Evolutionary conservation across 495 filamentous ascomycete species (phyloP).

Genomic region (Penicillium parvum): DNA sequence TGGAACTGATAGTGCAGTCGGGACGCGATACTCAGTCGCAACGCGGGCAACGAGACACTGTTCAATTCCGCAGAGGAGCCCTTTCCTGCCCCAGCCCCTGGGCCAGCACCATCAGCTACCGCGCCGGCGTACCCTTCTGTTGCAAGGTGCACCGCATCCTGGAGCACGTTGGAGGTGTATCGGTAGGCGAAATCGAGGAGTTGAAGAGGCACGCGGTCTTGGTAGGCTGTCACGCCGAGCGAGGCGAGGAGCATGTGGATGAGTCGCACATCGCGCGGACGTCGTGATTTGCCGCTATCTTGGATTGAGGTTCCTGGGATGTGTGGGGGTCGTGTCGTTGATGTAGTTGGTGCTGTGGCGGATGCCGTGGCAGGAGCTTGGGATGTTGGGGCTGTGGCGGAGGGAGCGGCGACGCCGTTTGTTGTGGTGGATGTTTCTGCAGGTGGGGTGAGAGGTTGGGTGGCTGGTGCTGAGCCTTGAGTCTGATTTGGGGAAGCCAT

Average conservation of each 20-base stretch:
- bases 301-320: conserved; percentile 51
- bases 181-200: conserved; percentile 97
- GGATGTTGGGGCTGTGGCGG: conserved; percentile 17
- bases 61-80: conserved; percentile 31
- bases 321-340: conserved; percentile 34
- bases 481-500: conserved; percentile 44
- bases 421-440: conserved; percentile 34
- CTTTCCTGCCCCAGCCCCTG: conserved; percentile 19
- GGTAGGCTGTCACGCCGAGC: conserved; percentile 83
- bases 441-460: conserved; percentile 44
- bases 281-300: conserved; percentile 61
- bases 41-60: conserved; percentile 49
- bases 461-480: conserved; percentile 30
- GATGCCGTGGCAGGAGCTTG: conserved; percentile 13
- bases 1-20: conserved; percentile 63
- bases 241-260: conserved; percentile 87
- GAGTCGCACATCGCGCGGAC: conserved; percentile 85
- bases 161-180: conserved; percentile 51
- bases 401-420: conserved; percentile 20
- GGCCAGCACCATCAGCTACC: conserved; percentile 17
- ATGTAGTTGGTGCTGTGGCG: conserved; percentile 21
- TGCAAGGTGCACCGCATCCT: conserved; percentile 50
- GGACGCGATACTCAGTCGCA: conserved; percentile 61
- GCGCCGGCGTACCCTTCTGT: conserved; percentile 48
- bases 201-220: conserved; percentile 89